These are phyloP conservation scores for Monosporascus sp. DNA, from an alignment of 2,329 filamentous ascomycete genomes.

Conservation along the genomic window DNA sequence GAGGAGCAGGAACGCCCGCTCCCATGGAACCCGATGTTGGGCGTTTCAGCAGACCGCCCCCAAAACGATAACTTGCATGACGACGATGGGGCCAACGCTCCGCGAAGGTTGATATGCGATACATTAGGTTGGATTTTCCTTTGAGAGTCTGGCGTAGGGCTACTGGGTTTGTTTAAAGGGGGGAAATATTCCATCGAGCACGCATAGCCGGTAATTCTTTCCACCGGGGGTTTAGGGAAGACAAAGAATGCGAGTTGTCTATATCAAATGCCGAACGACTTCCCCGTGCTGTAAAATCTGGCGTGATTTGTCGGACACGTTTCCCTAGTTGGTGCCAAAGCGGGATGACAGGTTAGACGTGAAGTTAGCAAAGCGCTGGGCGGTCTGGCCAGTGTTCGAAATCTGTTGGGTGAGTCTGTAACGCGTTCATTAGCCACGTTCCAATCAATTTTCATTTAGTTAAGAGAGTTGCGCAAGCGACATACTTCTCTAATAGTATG, in stretches of 20 bases:
- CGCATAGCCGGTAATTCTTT: conserved; percentile 1
- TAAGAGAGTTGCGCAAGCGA: background rate
- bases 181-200: conserved; percentile 1
- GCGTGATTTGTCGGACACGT: background rate
- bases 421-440: conserved; percentile 16
- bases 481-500: conserved; percentile 83
- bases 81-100: conserved; percentile 5
- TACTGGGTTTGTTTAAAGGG: conserved; percentile 4
- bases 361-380: conserved; percentile 63
- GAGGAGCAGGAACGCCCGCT: background rate
- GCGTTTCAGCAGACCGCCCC: background rate
- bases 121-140: conserved; percentile 5
- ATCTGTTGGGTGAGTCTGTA: conserved; percentile 59
- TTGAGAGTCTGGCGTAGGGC: conserved; percentile 14
- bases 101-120: conserved; percentile 13
- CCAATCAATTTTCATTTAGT: no score
- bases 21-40: background rate
- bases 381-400: conserved; percentile 51
- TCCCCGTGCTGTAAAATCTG: background rate
- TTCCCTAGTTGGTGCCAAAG: conserved; percentile 53
- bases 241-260: conserved; percentile 11
- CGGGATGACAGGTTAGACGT: conserved; percentile 71
- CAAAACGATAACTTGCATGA: conserved; percentile 7
- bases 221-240: conserved; percentile 1
- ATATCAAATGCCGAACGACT: background rate